Evolutionary conservation across 2,329 filamentous ascomycete genomes (phyloP).

Genomic region (Aspergillus proliferans): DNA sequence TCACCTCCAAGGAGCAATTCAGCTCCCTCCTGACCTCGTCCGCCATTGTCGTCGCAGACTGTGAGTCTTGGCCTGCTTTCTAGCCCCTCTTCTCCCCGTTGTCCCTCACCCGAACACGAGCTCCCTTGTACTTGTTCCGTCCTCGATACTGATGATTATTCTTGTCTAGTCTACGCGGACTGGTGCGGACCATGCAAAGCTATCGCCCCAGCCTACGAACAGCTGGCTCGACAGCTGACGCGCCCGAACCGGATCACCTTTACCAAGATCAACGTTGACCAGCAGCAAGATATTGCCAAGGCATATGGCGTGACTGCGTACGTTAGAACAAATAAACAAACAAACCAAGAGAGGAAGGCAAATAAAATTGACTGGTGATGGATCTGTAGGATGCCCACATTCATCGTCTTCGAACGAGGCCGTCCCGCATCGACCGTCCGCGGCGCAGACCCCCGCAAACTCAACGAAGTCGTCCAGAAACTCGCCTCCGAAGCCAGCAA

Average conservation of each 20-base stretch:
- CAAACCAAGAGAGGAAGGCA: not conserved
- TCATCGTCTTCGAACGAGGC: slow-evolving; percentile 76
- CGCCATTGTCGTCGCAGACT: slow-evolving; percentile 78
- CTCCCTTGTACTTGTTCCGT: slow-evolving; percentile 3
- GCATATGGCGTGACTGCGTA: slow-evolving; percentile 67
- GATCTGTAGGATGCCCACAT: slow-evolving; percentile 67
- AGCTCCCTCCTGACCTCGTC: slow-evolving; percentile 62
- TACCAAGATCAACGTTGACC: slow-evolving; percentile 77
- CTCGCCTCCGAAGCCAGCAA: slow-evolving; percentile 58
- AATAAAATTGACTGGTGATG: slow-evolving; percentile 1
- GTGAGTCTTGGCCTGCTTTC: slow-evolving; percentile 50
- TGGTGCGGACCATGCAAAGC: slow-evolving; percentile 80
- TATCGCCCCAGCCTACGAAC: slow-evolving; percentile 76
- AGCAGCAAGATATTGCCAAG: slow-evolving; percentile 64
- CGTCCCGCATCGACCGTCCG: slow-evolving; percentile 61
- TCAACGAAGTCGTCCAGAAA: slow-evolving; percentile 65
- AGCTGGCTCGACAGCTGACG: slow-evolving; percentile 65
- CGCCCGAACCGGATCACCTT: slow-evolving; percentile 70
- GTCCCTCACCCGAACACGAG: slow-evolving; percentile 12
- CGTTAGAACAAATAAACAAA: slow-evolving; percentile 18
- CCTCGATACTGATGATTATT: slow-evolving; percentile 9
- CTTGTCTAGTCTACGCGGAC: slow-evolving; percentile 68
- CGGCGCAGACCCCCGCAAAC: slow-evolving; percentile 65
- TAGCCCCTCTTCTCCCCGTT: slow-evolving; percentile 5
- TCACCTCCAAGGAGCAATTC: slow-evolving; percentile 64